A percentile compares a stretch with the other conserved stretches of the same genome.
These are phyloP conservation scores for Gyrodon lividus DNA, from an alignment of 768 basidiomycete species.

Conservation along the genomic window DNA sequence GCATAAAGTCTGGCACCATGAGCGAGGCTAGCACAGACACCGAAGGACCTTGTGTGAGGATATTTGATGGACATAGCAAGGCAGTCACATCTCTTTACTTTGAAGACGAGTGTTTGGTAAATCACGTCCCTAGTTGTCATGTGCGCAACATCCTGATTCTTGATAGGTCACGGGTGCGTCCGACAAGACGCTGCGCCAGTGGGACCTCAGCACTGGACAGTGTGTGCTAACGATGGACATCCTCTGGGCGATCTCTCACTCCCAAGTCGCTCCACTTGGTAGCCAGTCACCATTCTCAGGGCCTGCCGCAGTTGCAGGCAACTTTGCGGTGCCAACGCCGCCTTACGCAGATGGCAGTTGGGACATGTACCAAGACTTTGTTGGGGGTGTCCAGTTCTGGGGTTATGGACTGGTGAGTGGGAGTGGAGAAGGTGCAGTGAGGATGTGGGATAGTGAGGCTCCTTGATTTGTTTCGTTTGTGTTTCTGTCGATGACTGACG, in stretches of 20 bases:
- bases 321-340: conserved; percentile 81
- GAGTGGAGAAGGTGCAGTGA: conserved; percentile 93
- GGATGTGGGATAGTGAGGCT: conserved; percentile 99
- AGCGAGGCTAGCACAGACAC: conserved; percentile 48
- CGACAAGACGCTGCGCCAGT: conserved; percentile 97
- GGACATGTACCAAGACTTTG: conserved; percentile 97
- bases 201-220: conserved; percentile 96
- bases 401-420: conserved; percentile 96
- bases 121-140: conserved; percentile 21
- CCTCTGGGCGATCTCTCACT: conserved; percentile 97
- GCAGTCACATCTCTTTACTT: conserved; percentile 93
- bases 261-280: conserved; percentile 48
- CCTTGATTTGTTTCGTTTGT: not conserved
- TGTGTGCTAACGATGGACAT: conserved; percentile 99
- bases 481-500: not conserved
- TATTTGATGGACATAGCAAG: conserved; percentile 90
- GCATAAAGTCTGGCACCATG: conserved; percentile 39
- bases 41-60: conserved; percentile 53
- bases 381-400: conserved; percentile 98
- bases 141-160: conserved; percentile 15
- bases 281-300: conserved; percentile 49
- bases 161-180: conserved; percentile 93
- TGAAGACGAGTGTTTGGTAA: conserved; percentile 89
- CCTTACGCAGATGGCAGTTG: conserved; percentile 87
- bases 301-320: conserved; percentile 53